Percentiles rank a stretch among this genome's conserved stretches.
phyloP scores from a whole-genome alignment of 495 filamentous ascomycete genomes.

The Daldinia concentrica region DNA sequence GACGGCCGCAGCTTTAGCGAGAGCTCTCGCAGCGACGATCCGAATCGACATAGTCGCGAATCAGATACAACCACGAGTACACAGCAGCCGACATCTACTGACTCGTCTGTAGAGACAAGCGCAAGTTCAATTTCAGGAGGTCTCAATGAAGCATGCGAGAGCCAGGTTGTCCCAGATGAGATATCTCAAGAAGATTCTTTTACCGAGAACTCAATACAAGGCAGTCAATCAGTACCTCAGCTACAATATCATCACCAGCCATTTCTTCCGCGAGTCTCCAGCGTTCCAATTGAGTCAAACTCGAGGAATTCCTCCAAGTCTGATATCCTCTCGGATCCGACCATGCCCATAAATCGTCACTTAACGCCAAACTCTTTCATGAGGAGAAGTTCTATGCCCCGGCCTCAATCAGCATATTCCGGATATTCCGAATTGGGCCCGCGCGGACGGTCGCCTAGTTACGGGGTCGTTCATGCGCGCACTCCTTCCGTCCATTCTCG shows the following conservation, averaged over 20 bases:
- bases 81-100: constrained; percentile 54
- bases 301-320: constrained; percentile 56
- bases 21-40: constrained; percentile 44
- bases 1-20: constrained; percentile 49
- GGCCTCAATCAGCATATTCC: constrained; percentile 78
- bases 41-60: constrained; percentile 58
- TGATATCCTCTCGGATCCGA: constrained; percentile 55
- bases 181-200: constrained; percentile 56
- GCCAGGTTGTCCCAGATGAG: constrained; percentile 50
- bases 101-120: constrained; percentile 59
- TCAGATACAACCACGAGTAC: constrained; percentile 58
- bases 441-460: constrained; percentile 68
- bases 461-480: constrained; percentile 57
- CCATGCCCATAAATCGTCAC: constrained; percentile 62
- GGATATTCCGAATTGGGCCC: constrained; percentile 70
- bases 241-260: constrained; percentile 66
- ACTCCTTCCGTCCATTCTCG: constrained; percentile 69
- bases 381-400: constrained; percentile 63
- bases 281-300: constrained; percentile 45
- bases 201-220: constrained; percentile 49
- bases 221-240: constrained; percentile 57
- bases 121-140: constrained; percentile 60
- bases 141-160: constrained; percentile 54
- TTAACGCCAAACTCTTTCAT: constrained; percentile 63
- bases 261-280: constrained; percentile 52